A percentile compares a stretch with the other conserved stretches of the same genome.
These are phyloP conservation scores for Penicillium sp. DNA, from an alignment of 2,329 filamentous ascomycete genomes.

Conservation along the genomic window DNA sequence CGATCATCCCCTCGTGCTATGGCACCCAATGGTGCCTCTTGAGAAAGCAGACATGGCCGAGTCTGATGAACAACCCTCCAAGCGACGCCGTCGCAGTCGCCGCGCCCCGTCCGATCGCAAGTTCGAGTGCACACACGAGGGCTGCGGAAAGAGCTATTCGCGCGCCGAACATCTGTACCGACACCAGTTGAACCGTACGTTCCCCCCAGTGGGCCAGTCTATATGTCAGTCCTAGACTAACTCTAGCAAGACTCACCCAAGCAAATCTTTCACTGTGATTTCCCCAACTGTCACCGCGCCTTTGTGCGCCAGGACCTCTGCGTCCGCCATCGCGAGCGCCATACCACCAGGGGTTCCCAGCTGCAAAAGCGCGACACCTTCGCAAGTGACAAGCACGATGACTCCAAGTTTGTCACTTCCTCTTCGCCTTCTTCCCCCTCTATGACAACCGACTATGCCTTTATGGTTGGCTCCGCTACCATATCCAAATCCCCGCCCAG, in stretches of 20 bases:
- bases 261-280: conserved; percentile 90
- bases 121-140: conserved; percentile 77
- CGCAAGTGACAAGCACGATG: conserved; percentile 23
- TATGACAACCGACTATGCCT: conserved; percentile 20
- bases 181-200: conserved; percentile 86
- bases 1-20: conserved; percentile 6
- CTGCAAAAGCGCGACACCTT: conserved; percentile 48
- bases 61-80: conserved; percentile 25
- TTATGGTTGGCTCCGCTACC: conserved; percentile 12
- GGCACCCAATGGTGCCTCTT: conserved; percentile 15
- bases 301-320: conserved; percentile 94
- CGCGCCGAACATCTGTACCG: conserved; percentile 94
- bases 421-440: conserved; percentile 20
- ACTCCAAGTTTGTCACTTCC: conserved; percentile 12
- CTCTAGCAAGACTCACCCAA: conserved; percentile 70
- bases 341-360: conserved; percentile 60
- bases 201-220: neutral
- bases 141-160: conserved; percentile 94
- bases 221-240: neutral
- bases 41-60: conserved; percentile 17
- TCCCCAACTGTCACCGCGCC: conserved; percentile 79
- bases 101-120: conserved; percentile 48
- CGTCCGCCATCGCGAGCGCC: conserved; percentile 75
- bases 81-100: conserved; percentile 44
- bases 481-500: conserved; percentile 15